Conservation (phyloP, 345 rosid genomes). For the Pistacia integerrima region DNA sequence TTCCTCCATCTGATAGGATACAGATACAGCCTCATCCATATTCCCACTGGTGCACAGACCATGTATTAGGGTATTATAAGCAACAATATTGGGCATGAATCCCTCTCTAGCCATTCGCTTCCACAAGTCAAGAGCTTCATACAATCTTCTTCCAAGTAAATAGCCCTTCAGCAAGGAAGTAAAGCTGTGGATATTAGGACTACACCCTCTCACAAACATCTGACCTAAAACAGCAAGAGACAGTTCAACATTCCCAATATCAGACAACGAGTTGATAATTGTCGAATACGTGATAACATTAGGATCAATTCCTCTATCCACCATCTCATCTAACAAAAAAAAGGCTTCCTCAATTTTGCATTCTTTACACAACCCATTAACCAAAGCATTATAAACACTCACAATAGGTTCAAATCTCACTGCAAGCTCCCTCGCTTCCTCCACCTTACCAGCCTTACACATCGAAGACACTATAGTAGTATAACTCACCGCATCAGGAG, state of each 20-base stretch:
- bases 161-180: conserved; percentile 76
- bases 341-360: conserved; percentile 54
- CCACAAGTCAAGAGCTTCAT: conserved; percentile 70
- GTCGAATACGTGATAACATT: conserved; percentile 78
- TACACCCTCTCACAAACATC: conserved; percentile 75
- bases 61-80: conserved; percentile 64
- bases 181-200: conserved; percentile 65
- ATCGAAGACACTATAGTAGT: conserved; percentile 72
- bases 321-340: conserved; percentile 52
- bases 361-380: conserved; percentile 63
- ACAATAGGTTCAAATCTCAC: conserved; percentile 51
- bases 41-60: conserved; percentile 64
- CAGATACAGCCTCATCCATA: conserved; percentile 52
- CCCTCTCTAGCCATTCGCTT: conserved; percentile 49
- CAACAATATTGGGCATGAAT: conserved; percentile 56
- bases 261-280: conserved; percentile 57
- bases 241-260: conserved; percentile 47
- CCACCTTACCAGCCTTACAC: conserved; percentile 70
- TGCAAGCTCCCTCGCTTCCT: conserved; percentile 66
- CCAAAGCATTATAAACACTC: conserved; percentile 70
- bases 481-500: conserved; percentile 82
- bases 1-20: conserved; percentile 61
- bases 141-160: conserved; percentile 48
- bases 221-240: conserved; percentile 63
- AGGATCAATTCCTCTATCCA: conserved; percentile 52